A percentile compares a stretch with the other conserved stretches of the same genome.
These are phyloP conservation scores for Zizania latifolia DNA, from an alignment of 176 grass and related monocot genomes.

Conservation along the genomic window DNA sequence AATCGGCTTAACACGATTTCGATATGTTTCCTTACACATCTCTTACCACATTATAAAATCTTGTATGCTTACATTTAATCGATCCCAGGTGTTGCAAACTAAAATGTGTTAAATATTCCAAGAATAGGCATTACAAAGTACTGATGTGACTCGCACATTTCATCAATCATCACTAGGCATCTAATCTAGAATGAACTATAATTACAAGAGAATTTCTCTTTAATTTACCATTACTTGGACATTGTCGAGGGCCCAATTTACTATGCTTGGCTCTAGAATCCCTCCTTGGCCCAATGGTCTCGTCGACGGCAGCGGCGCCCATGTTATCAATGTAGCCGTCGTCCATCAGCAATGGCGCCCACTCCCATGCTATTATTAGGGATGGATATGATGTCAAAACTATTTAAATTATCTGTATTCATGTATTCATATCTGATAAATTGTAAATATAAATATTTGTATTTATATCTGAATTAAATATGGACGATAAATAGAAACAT, in stretches of 20 bases:
- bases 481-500: too few relatives aligned
- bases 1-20: background rate
- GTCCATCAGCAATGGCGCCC: constrained; percentile 46
- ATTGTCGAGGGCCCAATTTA: too few relatives aligned
- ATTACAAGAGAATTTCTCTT: too few relatives aligned
- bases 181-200: constrained; percentile 2
- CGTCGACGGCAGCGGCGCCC: constrained; percentile 44
- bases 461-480: too few relatives aligned
- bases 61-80: background rate
- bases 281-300: constrained; percentile 92
- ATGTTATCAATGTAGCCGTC: constrained; percentile 48
- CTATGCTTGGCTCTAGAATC: constrained; percentile 49
- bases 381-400: too few relatives aligned
- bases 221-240: too few relatives aligned
- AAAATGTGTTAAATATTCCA: background rate
- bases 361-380: too few relatives aligned
- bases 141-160: background rate
- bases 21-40: background rate
- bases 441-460: too few relatives aligned
- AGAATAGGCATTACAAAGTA: constrained; percentile 4
- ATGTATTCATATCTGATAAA: too few relatives aligned
- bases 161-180: background rate
- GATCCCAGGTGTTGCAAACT: background rate
- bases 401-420: too few relatives aligned
- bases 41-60: background rate